Percentiles rank a stretch among this genome's conserved stretches.
These are phyloP conservation scores for Mediolabrus comicus DNA, from an alignment of 108 stramenopile species.

Conservation along the genomic window DNA sequence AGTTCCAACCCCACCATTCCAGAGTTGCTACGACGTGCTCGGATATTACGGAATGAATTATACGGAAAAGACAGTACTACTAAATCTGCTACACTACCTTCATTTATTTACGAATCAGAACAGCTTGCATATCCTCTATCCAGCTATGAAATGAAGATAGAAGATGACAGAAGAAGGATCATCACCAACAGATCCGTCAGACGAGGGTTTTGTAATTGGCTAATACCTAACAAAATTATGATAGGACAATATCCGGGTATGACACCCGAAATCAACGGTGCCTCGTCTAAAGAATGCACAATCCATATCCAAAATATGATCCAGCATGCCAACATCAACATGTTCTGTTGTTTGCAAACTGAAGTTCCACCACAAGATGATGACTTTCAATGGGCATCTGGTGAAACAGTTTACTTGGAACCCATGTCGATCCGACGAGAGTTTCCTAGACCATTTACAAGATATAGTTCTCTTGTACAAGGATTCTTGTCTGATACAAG, in stretches of 20 bases:
- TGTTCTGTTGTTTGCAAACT: constrained; percentile 63
- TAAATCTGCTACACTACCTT: too few relatives aligned
- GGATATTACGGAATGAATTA: constrained; percentile 11
- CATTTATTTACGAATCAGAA: constrained; percentile 24
- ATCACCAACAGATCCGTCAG: not conserved
- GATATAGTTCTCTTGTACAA: constrained; percentile 52
- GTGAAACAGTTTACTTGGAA: constrained; percentile 42
- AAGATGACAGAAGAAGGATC: not conserved
- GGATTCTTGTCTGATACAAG: constrained; percentile 21
- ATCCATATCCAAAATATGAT: constrained; percentile 52
- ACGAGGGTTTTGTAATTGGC: constrained; percentile 72
- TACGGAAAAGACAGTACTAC: constrained; percentile 10
- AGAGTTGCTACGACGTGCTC: constrained; percentile 12
- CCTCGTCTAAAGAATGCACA: constrained; percentile 35
- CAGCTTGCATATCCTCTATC: constrained; percentile 40
- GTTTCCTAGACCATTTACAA: constrained; percentile 59
- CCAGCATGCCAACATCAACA: constrained; percentile 28
- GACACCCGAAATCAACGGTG: constrained; percentile 55
- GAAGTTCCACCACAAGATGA: constrained; percentile 65
- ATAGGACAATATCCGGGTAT: constrained; percentile 73
- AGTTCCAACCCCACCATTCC: constrained; percentile 13
- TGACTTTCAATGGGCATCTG: constrained; percentile 27
- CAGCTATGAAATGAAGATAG: constrained; percentile 20
- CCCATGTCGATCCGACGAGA: constrained; percentile 24
- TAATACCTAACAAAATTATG: constrained; percentile 63